Conservation (phyloP, 345 rosid genomes). For the Salix suchowensis region DNA sequence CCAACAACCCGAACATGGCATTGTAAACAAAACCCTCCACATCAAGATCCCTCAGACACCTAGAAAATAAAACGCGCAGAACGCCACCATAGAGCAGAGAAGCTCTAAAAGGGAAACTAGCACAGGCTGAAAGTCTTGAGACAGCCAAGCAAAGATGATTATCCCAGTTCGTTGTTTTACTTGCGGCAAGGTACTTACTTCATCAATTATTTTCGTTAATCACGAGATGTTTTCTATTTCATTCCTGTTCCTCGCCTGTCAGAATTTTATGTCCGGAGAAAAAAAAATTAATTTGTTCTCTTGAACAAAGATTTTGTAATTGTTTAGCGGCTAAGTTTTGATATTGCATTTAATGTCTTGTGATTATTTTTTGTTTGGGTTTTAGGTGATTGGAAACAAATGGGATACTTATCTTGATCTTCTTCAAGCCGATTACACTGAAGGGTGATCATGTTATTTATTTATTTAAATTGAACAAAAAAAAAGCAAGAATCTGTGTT, state of each 20-base stretch:
- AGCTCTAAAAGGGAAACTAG: neutral
- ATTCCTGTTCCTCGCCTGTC: too few relatives aligned
- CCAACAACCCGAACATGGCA: neutral
- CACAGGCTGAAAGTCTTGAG: neutral
- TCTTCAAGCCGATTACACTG: slow-evolving; percentile 65
- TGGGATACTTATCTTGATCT: slow-evolving; percentile 77
- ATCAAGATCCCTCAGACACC: neutral
- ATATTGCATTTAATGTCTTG: neutral
- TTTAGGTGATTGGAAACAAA: slow-evolving; percentile 72
- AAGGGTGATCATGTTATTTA: slow-evolving; percentile 41
- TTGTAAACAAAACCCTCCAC: neutral
- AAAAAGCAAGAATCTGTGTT: too few relatives aligned
- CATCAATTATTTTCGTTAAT: neutral
- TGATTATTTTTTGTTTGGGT: neutral
- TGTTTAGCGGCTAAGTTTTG: neutral
- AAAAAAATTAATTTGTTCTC: neutral
- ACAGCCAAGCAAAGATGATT: slow-evolving; percentile 38
- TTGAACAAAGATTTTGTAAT: neutral
- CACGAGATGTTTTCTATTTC: neutral
- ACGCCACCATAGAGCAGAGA: neutral
- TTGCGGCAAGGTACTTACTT: slow-evolving; percentile 54
- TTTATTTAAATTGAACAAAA: neutral
- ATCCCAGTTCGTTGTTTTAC: slow-evolving; percentile 82
- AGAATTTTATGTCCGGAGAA: neutral
- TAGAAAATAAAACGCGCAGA: neutral